Evolutionary conservation across 345 rosid genomes (phyloP).

Genomic region (thale cress (Arabidopsis thaliana)): TAIR10.1 NC_003074.8:453501-454000

Average conservation of each 20-base stretch:
- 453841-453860: constrained; percentile 1
- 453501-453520: no score
- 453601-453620: neutral
- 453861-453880: neutral
- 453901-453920: neutral
- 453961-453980: neutral
- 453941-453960: neutral
- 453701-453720: constrained; percentile 86
- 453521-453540: no score
- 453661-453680: constrained; percentile 62
- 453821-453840: constrained; percentile 21
- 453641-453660: constrained; percentile 51
- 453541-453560: no score
- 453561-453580: neutral
- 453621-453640: neutral
- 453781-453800: constrained; percentile 53
- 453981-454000: neutral
- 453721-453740: constrained; percentile 81
- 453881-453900: neutral
- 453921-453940: neutral
- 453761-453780: constrained; percentile 65
- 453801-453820: constrained; percentile 15
- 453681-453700: constrained; percentile 88
- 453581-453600: constrained; percentile 8
- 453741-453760: constrained; percentile 58